Evolutionary conservation across 2,329 filamentous ascomycete species (phyloP).

Genomic region (Penicillium aurantiogriseum): DNA sequence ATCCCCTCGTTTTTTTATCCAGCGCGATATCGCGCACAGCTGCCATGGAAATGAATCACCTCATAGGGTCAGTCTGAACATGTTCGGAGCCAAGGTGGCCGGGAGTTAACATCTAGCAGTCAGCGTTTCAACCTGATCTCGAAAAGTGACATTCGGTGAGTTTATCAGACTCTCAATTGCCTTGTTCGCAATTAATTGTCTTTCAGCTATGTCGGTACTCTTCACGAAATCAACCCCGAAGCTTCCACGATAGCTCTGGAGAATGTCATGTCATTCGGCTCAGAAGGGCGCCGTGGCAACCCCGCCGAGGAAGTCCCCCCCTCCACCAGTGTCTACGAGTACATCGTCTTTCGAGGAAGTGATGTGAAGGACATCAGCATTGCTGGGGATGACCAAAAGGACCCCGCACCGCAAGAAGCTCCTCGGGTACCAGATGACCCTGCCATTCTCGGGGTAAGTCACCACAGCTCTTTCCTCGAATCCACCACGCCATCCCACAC

Average conservation of each 20-base stretch:
- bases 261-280: slow-evolving; percentile 91
- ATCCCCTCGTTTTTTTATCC: slow-evolving; percentile 15
- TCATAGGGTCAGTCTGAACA: slow-evolving; percentile 46
- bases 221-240: slow-evolving; percentile 98
- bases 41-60: slow-evolving; percentile 51
- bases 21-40: slow-evolving; percentile 33
- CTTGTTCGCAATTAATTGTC: slow-evolving; percentile 36
- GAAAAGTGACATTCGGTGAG: slow-evolving; percentile 93
- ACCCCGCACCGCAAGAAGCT: slow-evolving; percentile 70
- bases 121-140: slow-evolving; percentile 95
- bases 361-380: slow-evolving; percentile 98
- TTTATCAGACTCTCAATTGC: slow-evolving; percentile 23
- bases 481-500: not conserved
- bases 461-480: slow-evolving; percentile 9
- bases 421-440: slow-evolving; percentile 87
- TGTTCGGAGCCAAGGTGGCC: slow-evolving; percentile 34
- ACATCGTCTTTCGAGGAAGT: slow-evolving; percentile 96
- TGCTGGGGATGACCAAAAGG: slow-evolving; percentile 72
- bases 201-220: slow-evolving; percentile 83
- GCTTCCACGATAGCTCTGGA: slow-evolving; percentile 95
- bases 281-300: slow-evolving; percentile 79
- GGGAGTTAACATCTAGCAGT: slow-evolving; percentile 52
- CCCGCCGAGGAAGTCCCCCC: slow-evolving; percentile 78
- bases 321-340: slow-evolving; percentile 90
- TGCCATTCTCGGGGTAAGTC: slow-evolving; percentile 93